Base-by-base conservation (phyloP, 2,329 filamentous ascomycete species). In the Talaromyces atroroseus region DNA sequence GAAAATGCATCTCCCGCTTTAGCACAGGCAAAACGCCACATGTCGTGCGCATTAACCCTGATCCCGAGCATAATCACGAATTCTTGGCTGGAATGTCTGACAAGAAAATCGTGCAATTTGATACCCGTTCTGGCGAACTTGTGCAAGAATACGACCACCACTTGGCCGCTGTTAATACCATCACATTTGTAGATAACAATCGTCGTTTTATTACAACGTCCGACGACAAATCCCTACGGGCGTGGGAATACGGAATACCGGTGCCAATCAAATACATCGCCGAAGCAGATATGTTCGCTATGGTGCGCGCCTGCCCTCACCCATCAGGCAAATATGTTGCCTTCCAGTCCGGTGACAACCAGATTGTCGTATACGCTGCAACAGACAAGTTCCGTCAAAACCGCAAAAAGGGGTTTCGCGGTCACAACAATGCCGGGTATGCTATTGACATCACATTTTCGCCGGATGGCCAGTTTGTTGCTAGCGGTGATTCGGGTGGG, bases 141-240 rank as follows among this genome's bases (percentile, higher is more conserved):
- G 89, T 96, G 12, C 95, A 99, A 69, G 94, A 97, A 77, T 99
- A 99, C 75, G 92, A 99, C 69, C 94, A 99, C 73, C 94, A 99
- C 71, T 78, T 99, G 60, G 94, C 91, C n/a, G 90, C 94, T 23
- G 87, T 99, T 78, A 99, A 99, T 76, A 97, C 94, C 10, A 90
- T 99, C 63, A 94, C 90, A 4, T 99, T 97, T 73, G 90, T 95
- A 63, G 94, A 99, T 71, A 86, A 95, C 58, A 90, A 92, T 72
- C 86, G 92, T 36, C 88, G 95, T 42, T 99, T 99, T 80, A 94
- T 99, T 78, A 95, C 92, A 24, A 99, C 95, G 0, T 95, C 90
- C 0, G 94, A 99, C 77, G 94, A 99, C 78, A 96, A 96, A 73
- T 92, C 88, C 7, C 82, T 99, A 23, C 87, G 94, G 59, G 92